A percentile compares a stretch with the other conserved stretches of the same genome.
phyloP scores from a whole-genome alignment of 208 protist species.

The Leishmania aethiopica region DNA sequence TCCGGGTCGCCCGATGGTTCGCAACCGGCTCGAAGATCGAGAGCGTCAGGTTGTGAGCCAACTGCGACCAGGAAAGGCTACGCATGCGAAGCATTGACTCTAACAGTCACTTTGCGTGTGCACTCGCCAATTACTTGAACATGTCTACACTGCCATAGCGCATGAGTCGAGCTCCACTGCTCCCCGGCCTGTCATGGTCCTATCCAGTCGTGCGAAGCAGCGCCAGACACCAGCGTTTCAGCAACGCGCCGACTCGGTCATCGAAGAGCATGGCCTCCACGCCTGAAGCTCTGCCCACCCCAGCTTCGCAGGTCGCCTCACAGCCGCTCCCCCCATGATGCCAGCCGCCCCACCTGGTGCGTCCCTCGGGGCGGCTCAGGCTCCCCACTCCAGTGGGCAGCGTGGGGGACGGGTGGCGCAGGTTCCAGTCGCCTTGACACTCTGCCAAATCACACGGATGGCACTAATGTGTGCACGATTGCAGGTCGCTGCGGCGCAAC shows the following conservation, averaged over 20 bases:
- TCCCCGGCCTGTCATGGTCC: too few relatives aligned
- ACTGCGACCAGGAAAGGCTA: slow-evolving; percentile 73
- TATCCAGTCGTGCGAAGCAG: not conserved
- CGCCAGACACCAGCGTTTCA: not conserved
- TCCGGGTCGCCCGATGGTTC: slow-evolving; percentile 86
- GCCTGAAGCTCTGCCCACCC: not conserved
- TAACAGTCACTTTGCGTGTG: too few relatives aligned
- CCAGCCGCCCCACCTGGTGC: not conserved
- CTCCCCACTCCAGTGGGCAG: not conserved
- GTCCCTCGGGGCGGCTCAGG: not conserved
- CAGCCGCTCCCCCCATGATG: not conserved
- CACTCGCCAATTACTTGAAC: too few relatives aligned
- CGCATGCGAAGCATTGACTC: too few relatives aligned
- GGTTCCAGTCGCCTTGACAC: not conserved
- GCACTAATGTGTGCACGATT: not conserved
- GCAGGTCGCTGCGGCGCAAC: not conserved
- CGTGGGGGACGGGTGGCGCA: too few relatives aligned
- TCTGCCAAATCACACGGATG: not conserved
- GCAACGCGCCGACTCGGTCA: not conserved
- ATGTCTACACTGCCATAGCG: too few relatives aligned
- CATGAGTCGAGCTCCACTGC: not conserved
- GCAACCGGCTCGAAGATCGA: slow-evolving; percentile 88
- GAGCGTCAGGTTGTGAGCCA: slow-evolving; percentile 86
- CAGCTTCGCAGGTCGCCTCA: not conserved
- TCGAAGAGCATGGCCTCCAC: not conserved